Conservation (phyloP, 2,329 filamentous ascomycete species). For the Alternaria sp. region DNA sequence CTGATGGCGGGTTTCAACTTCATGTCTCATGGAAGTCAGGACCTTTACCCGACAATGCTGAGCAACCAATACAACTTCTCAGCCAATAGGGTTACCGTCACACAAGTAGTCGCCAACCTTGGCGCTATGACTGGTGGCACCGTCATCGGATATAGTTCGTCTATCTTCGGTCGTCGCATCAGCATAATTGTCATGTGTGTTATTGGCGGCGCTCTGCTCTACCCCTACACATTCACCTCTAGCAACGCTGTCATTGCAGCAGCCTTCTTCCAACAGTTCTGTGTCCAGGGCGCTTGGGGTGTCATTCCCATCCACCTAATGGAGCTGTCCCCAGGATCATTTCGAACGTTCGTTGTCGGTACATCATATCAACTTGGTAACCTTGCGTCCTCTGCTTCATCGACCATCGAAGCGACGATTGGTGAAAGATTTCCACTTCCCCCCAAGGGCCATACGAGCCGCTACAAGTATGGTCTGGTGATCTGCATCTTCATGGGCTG, state of each 20-base stretch:
- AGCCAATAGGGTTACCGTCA: slow-evolving; percentile 57
- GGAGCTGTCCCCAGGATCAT: slow-evolving; percentile 76
- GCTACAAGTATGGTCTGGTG: slow-evolving; percentile 75
- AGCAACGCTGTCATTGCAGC: slow-evolving; percentile 74
- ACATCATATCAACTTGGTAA: slow-evolving; percentile 82
- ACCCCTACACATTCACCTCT: slow-evolving; percentile 79
- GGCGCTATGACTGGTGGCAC: slow-evolving; percentile 61
- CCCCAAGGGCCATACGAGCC: slow-evolving; percentile 50
- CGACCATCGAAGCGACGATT: slow-evolving; percentile 79
- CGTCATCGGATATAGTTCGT: slow-evolving; percentile 56
- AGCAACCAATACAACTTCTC: slow-evolving; percentile 67
- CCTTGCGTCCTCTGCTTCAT: slow-evolving; percentile 72
- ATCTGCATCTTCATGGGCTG: slow-evolving; percentile 93
- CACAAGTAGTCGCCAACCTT: slow-evolving; percentile 60
- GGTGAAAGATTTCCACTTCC: slow-evolving; percentile 78
- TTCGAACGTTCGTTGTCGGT: slow-evolving; percentile 78
- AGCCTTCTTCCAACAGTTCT: slow-evolving; percentile 77
- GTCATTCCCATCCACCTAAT: slow-evolving; percentile 73
- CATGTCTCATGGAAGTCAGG: slow-evolving; percentile 81
- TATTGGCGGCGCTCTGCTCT: slow-evolving; percentile 78
- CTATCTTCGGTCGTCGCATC: slow-evolving; percentile 59
- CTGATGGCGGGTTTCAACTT: slow-evolving; percentile 94
- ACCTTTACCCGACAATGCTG: slow-evolving; percentile 69
- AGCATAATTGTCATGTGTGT: slow-evolving; percentile 61
- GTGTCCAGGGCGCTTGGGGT: slow-evolving; percentile 56